Conservation (phyloP, 345 rosid genomes). For the Gynandropsis gynandra region DNA sequence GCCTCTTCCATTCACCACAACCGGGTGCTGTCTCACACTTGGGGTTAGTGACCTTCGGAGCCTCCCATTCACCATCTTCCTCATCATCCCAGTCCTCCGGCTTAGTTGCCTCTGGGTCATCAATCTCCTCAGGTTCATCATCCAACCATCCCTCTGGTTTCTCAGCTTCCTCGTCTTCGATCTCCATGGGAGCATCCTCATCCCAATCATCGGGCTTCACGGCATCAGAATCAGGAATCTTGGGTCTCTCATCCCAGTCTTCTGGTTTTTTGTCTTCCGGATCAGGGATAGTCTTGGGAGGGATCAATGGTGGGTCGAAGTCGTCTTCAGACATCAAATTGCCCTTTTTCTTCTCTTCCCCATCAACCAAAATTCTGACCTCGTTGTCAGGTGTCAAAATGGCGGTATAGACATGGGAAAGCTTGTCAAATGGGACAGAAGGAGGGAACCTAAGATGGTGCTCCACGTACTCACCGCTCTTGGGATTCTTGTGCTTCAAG, state of each 20-base stretch:
- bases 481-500: constrained; percentile 82
- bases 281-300: constrained; percentile 76
- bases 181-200: constrained; percentile 90
- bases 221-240: constrained; percentile 67
- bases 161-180: constrained; percentile 70
- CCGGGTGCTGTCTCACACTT: constrained; percentile 70
- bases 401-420: constrained; percentile 78
- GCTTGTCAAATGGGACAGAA: constrained; percentile 71
- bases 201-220: constrained; percentile 89
- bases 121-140: constrained; percentile 83
- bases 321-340: constrained; percentile 62
- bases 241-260: constrained; percentile 82
- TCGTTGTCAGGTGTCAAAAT: constrained; percentile 69
- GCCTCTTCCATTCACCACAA: constrained; percentile 88
- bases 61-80: constrained; percentile 93
- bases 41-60: constrained; percentile 79
- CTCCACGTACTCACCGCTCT: constrained; percentile 69
- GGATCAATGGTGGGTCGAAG: constrained; percentile 75
- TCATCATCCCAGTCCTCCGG: constrained; percentile 96
- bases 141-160: constrained; percentile 92
- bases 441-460: constrained; percentile 83
- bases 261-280: constrained; percentile 87
- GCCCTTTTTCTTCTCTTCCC: constrained; percentile 75
- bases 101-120: constrained; percentile 79
- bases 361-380: constrained; percentile 55